A percentile compares a stretch with the other conserved stretches of the same genome.
Evolutionary conservation across 2,329 filamentous ascomycete genomes (phyloP).

Genomic region (Taxawa tesnikishii): DNA sequence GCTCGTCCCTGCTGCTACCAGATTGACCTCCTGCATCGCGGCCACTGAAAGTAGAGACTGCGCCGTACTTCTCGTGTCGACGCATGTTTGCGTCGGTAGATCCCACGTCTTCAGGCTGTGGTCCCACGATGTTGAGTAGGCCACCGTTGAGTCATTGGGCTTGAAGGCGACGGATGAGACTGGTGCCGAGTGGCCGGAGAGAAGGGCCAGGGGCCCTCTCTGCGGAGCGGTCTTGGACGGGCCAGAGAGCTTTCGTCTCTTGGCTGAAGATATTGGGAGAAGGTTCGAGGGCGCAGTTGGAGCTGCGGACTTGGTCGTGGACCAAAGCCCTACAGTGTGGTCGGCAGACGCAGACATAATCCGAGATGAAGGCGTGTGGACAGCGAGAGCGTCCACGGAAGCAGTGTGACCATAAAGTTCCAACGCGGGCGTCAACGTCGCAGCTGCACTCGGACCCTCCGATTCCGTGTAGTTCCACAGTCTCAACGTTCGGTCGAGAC

Average conservation of each 20-base stretch:
- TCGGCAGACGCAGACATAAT: conserved; percentile 81
- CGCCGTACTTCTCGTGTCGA: conserved; percentile 72
- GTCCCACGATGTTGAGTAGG: conserved; percentile 84
- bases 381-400: conserved; percentile 60
- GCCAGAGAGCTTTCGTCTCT: conserved; percentile 57
- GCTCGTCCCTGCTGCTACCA: conserved; percentile 64
- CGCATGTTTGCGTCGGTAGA: conserved; percentile 64
- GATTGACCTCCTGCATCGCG: conserved; percentile 53
- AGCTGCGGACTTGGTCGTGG: conserved; percentile 61
- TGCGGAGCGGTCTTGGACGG: conserved; percentile 43
- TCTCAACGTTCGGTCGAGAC: conserved; percentile 73
- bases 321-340: conserved; percentile 79
- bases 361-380: conserved; percentile 60
- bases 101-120: conserved; percentile 87
- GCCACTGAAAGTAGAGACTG: conserved; percentile 72
- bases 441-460: conserved; percentile 35
- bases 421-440: conserved; percentile 55
- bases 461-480: conserved; percentile 79
- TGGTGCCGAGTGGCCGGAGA: conserved; percentile 58
- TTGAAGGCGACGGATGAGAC: conserved; percentile 79
- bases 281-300: conserved; percentile 60
- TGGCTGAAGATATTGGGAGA: conserved; percentile 52
- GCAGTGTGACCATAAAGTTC: conserved; percentile 76
- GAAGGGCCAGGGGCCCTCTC: conserved; percentile 64
- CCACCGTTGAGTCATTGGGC: conserved; percentile 70